These are phyloP conservation scores for Wickerhamiella siamensis DNA, from an alignment of 805 yeast genomes.

Conservation along the genomic window DNA sequence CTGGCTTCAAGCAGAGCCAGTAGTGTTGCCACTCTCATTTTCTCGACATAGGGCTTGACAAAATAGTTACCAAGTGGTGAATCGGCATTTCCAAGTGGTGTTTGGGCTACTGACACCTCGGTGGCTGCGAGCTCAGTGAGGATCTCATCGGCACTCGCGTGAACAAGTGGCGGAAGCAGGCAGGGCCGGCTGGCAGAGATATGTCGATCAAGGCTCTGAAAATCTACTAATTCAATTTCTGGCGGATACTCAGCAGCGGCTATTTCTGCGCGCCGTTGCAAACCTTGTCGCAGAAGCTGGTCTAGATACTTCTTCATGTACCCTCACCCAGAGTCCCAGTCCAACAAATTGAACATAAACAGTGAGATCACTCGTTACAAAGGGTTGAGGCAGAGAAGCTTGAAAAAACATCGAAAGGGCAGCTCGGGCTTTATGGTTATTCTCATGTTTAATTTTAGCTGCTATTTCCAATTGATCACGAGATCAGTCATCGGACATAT, in stretches of 20 bases:
- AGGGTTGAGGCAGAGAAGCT: no score
- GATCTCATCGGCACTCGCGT: background rate
- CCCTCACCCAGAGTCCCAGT: no score
- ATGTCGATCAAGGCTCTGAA: background rate
- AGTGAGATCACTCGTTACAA: no score
- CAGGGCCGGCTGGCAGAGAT: background rate
- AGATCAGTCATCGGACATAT: no score
- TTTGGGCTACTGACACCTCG: conserved; percentile 20
- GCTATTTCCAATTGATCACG: no score
- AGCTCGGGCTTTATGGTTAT: no score
- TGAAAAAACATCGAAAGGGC: no score
- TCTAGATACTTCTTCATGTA: no score
- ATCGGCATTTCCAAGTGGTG: conserved; percentile 28
- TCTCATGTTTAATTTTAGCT: no score
- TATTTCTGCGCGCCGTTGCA: background rate
- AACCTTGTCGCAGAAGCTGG: background rate
- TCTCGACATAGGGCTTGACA: conserved; percentile 22
- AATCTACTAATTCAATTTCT: background rate
- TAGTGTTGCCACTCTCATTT: conserved; percentile 18
- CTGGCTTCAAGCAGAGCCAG: conserved; percentile 13
- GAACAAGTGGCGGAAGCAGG: background rate
- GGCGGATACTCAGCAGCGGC: background rate
- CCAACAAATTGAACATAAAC: no score
- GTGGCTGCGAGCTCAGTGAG: background rate
- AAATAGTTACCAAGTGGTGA: conserved; percentile 23